phyloP scores from a whole-genome alignment of 2,329 filamentous ascomycete genomes.

The Cordyceps fumosorosea region DNA sequence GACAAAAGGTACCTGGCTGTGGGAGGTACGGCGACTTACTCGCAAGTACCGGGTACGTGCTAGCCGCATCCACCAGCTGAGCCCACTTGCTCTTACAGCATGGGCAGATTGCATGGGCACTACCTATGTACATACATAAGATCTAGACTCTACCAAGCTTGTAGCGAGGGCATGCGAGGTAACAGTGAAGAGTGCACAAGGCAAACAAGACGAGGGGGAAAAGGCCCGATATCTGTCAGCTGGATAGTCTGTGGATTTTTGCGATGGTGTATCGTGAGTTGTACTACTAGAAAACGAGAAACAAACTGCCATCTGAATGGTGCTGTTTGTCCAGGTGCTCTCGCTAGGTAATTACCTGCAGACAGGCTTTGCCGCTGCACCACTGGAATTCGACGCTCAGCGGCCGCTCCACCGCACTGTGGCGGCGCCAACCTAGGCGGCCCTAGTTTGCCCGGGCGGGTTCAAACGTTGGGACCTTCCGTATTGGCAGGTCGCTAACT shows the following conservation, averaged over 20 bases:
- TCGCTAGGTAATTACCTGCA: too few relatives aligned
- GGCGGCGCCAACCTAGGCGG: not conserved
- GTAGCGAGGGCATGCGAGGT: not conserved
- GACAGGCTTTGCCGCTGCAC: not conserved
- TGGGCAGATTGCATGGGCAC: not conserved
- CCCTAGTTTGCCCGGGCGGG: too few relatives aligned
- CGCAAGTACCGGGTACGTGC: not conserved
- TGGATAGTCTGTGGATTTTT: not conserved
- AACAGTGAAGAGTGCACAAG: too few relatives aligned
- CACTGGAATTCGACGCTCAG: not conserved
- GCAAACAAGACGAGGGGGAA: not conserved
- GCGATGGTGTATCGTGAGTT: not conserved
- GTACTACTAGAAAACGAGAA: not conserved
- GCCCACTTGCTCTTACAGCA: not conserved
- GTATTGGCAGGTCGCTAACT: not conserved
- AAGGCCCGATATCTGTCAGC: not conserved
- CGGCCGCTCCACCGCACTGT: not conserved
- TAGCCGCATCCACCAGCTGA: not conserved
- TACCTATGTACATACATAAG: not conserved
- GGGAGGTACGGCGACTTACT: not conserved
- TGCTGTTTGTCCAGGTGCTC: not conserved
- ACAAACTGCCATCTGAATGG: too few relatives aligned
- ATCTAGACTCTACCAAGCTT: not conserved
- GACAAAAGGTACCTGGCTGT: not conserved
- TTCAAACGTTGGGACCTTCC: not conserved